Base-by-base conservation (phyloP, 2,329 filamentous ascomycete genomes). In the Sporothrix globosa region DNA sequence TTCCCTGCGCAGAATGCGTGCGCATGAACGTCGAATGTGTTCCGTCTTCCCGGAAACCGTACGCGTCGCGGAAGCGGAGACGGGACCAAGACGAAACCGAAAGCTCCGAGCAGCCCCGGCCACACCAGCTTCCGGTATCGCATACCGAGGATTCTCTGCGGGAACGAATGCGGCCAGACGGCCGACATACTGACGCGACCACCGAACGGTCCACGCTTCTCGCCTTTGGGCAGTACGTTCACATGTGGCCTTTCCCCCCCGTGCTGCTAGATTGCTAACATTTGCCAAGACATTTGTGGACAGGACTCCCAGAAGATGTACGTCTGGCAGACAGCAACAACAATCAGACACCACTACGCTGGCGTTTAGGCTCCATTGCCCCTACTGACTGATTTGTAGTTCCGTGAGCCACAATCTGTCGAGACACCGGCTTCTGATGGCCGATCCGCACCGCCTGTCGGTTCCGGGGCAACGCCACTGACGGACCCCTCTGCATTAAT, bases 41-140 rank as follows among this genome's bases (percentile, higher is more conserved):
- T 0, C 75, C 75, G 21, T 39, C 73, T 73, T 50, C 78, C 75
- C 39, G 80, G 79, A 34, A 81, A 77, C 70, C 82, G 80, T 71
- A 80, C 80, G 70, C 84, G 0, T 84, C 87, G 75, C 80, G 81
- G 73, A 82, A 83, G 21, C 77, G 87, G 39, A 86, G 67, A 13
- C 69, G 67, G 3, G 61, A 4, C 19, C 44, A 60, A 3, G 24
- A 21, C 34, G 66, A 48, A 24, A 17, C n/a, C 50, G 54, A 69
- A 60, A 50, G n/a, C 27, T 46, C 54, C 54, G 67, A 63, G 41
- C 54, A 21, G 5, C 46, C 68, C 13, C 41, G 5, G 54, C 27
- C 41, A 30, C 41, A 30, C 11, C 5, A n/a, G 3, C 2, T 6
- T 27, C 19, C 13, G n/a, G 6, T 50, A 10, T 17, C 50, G 2